phyloP scores from a whole-genome alignment of 83 land plant species.

The Larix sibirica region DNA sequence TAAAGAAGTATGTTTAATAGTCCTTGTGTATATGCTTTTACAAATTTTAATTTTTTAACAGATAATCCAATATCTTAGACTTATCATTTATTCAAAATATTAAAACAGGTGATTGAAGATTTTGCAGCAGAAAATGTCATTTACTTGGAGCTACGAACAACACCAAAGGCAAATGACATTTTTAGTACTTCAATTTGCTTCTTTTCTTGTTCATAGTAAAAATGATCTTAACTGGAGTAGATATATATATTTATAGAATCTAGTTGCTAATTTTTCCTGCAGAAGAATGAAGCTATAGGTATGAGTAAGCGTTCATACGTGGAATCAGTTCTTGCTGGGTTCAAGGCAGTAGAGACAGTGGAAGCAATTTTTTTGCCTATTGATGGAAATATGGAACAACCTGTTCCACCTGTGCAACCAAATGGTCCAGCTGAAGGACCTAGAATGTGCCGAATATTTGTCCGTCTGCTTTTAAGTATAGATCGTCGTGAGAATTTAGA shows the following conservation, averaged over 20 bases:
- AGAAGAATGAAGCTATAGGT: conserved; percentile 77
- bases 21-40: not conserved
- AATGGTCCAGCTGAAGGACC: conserved; percentile 16
- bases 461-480: conserved; percentile 89
- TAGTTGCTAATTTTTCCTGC: conserved; percentile 4
- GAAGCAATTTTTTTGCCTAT: conserved; percentile 38
- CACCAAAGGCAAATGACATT: conserved; percentile 81
- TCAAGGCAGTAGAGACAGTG: conserved; percentile 54
- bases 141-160: conserved; percentile 91
- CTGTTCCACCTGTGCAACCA: not conserved
- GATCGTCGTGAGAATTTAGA: conserved; percentile 87
- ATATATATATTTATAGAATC: not conserved
- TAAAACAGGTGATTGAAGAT: conserved; percentile 85
- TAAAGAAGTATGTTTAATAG: conserved; percentile 64
- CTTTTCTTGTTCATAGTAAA: not conserved
- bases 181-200: not conserved
- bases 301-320: conserved; percentile 94
- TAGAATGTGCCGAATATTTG: conserved; percentile 54
- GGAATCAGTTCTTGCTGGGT: conserved; percentile 85
- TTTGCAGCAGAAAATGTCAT: conserved; percentile 95
- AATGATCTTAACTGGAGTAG: conserved; percentile 8
- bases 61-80: conserved; percentile 1
- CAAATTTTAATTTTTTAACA: not conserved
- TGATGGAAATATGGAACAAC: conserved; percentile 2
- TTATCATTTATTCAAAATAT: not conserved